Percentiles rank a stretch among this genome's conserved stretches.
Conservation (phyloP, 768 basidiomycete genomes). For the Leccinum longicurvipes region DNA sequence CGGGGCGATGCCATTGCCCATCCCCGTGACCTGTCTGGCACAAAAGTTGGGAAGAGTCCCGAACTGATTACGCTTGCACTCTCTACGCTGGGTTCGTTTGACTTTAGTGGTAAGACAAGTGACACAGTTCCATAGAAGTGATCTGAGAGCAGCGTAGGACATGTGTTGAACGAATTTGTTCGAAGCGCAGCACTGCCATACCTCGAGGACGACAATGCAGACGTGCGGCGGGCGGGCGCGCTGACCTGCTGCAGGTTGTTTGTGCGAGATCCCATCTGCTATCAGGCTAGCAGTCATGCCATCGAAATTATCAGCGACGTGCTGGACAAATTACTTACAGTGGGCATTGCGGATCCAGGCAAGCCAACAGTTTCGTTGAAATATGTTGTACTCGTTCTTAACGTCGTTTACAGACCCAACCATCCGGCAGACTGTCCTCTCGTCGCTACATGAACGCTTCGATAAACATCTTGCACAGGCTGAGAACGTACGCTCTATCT, state of each 20-base stretch:
- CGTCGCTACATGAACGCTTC: conserved; percentile 86
- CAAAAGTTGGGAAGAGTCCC: conserved; percentile 56
- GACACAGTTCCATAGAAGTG: background rate
- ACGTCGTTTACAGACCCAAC: conserved; percentile 47
- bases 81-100: conserved; percentile 83
- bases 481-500: conserved; percentile 95
- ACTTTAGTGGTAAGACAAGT: conserved; percentile 74
- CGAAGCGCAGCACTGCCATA: conserved; percentile 89
- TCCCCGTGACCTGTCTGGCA: conserved; percentile 51
- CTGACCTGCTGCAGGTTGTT: conserved; percentile 90
- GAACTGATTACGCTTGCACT: conserved; percentile 81
- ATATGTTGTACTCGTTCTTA: conserved; percentile 4
- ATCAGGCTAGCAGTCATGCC: conserved; percentile 92
- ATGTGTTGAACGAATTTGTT: conserved; percentile 94
- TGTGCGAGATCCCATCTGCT: conserved; percentile 92
- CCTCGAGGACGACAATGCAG: conserved; percentile 86
- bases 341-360: conserved; percentile 97
- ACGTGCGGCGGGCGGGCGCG: conserved; percentile 87
- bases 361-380: conserved; percentile 5
- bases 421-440: conserved; percentile 85
- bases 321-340: conserved; percentile 92
- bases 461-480: conserved; percentile 97
- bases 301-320: conserved; percentile 98
- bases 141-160: conserved; percentile 48
- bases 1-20: conserved; percentile 49